Evolutionary conservation across 2,329 filamentous ascomycete genomes (phyloP).

Genomic region (Claviceps spartinae): DNA sequence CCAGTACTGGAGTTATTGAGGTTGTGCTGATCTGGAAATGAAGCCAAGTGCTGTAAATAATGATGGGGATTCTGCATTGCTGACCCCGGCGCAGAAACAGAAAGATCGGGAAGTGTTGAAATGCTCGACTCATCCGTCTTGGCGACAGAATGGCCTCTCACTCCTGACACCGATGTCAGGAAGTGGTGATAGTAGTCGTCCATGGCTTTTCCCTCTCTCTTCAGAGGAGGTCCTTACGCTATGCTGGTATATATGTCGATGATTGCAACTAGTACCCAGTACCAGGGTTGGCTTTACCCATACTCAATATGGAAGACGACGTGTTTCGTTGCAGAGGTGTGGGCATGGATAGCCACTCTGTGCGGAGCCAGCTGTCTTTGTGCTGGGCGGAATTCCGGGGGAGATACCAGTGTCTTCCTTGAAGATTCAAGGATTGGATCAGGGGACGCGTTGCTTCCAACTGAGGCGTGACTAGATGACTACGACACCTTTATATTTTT

Average conservation of each 20-base stretch:
- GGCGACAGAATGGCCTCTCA: slow-evolving; percentile 23
- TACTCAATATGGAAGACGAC: slow-evolving; percentile 4
- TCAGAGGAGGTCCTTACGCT: not conserved
- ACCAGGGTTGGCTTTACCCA: slow-evolving; percentile 3
- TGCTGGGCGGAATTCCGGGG: slow-evolving; percentile 4
- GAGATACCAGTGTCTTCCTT: slow-evolving; percentile 4
- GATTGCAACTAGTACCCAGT: slow-evolving; percentile 2
- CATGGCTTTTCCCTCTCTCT: slow-evolving; percentile 22
- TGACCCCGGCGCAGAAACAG: slow-evolving; percentile 16
- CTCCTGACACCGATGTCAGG: slow-evolving; percentile 37
- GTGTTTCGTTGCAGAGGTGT: slow-evolving; percentile 5
- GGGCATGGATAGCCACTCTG: slow-evolving; percentile 3
- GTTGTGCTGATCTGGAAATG: slow-evolving; percentile 35
- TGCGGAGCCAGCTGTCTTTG: slow-evolving; percentile 3
- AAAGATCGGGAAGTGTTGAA: slow-evolving; percentile 20
- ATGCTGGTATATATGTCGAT: slow-evolving; percentile 5
- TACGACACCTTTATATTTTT: not conserved
- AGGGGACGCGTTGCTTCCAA: not conserved
- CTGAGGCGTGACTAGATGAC: not conserved
- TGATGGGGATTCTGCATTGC: slow-evolving; percentile 31
- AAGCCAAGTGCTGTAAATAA: slow-evolving; percentile 34
- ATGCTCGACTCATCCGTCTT: slow-evolving; percentile 27
- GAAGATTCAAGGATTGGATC: not conserved
- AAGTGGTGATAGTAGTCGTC: slow-evolving; percentile 44
- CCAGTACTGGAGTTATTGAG: slow-evolving; percentile 34